Percentiles rank a stretch among this genome's conserved stretches.
Conservation (phyloP, 768 basidiomycete genomes). For the Gyrodon lividus region DNA sequence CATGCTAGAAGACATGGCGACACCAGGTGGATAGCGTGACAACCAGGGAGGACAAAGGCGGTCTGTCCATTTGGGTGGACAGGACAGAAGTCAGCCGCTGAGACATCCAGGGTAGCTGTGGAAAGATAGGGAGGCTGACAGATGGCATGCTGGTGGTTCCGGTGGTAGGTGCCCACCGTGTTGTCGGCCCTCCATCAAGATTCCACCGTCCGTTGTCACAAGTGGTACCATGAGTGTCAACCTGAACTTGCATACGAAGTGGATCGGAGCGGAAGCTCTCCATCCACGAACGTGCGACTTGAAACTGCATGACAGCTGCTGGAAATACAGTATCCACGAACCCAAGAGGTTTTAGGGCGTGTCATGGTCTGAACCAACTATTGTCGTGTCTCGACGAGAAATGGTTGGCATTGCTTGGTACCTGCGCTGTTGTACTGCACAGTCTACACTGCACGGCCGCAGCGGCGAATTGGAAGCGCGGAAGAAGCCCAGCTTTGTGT, state of each 20-base stretch:
- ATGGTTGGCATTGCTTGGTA: no score
- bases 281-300: no score
- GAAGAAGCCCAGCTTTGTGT: not conserved
- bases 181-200: not conserved
- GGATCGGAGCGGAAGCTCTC: no score
- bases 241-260: no score
- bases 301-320: no score
- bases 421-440: no score
- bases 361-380: not conserved
- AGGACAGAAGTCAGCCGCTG: conserved; percentile 18
- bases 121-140: not conserved
- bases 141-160: not conserved
- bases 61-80: not conserved
- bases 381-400: no score
- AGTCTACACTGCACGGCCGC: no score
- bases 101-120: not conserved
- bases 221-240: no score
- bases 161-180: not conserved
- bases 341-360: not conserved
- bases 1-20: not conserved
- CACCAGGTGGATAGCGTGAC: not conserved
- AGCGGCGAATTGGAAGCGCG: not conserved
- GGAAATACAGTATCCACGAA: no score
- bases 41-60: not conserved
- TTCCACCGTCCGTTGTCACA: no score